These are phyloP conservation scores for Hamigera avellanea DNA, from an alignment of 495 filamentous ascomycete species.

Conservation along the genomic window DNA sequence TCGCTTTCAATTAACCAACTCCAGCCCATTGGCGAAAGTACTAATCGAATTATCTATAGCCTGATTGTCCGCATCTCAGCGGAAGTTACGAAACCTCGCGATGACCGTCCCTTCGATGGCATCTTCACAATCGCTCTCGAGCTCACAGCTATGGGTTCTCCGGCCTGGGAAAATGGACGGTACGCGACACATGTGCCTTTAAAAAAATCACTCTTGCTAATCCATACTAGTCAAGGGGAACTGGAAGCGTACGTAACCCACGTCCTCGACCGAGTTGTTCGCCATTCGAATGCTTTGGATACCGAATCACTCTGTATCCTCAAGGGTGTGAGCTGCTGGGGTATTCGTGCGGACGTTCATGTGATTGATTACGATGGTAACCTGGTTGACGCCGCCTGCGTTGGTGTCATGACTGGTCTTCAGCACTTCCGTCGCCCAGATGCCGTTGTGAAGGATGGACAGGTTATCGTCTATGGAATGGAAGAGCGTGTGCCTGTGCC, in stretches of 20 bases:
- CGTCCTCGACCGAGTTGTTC: slow-evolving; percentile 83
- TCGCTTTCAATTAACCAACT: neutral
- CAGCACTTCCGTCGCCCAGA: slow-evolving; percentile 85
- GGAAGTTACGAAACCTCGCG: slow-evolving; percentile 69
- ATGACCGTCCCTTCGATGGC: slow-evolving; percentile 88
- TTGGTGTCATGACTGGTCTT: slow-evolving; percentile 76
- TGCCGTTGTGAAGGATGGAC: slow-evolving; percentile 69
- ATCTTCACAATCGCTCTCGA: slow-evolving; percentile 86
- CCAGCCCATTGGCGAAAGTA: neutral
- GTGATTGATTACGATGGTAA: slow-evolving; percentile 82
- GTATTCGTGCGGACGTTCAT: slow-evolving; percentile 78
- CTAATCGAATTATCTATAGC: slow-evolving; percentile 31
- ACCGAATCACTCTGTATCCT: slow-evolving; percentile 92
- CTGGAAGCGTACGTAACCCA: slow-evolving; percentile 75
- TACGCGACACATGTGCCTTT: slow-evolving; percentile 22
- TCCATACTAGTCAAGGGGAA: slow-evolving; percentile 47
- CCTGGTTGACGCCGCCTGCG: slow-evolving; percentile 72
- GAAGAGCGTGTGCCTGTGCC: slow-evolving; percentile 85
- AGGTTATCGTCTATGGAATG: slow-evolving; percentile 66
- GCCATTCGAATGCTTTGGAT: slow-evolving; percentile 81
- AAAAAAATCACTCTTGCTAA: slow-evolving; percentile 9
- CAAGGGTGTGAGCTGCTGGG: slow-evolving; percentile 82
- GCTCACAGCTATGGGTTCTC: slow-evolving; percentile 83
- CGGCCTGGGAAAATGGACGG: slow-evolving; percentile 78
- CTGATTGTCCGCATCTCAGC: slow-evolving; percentile 77